Conservation (phyloP, 257 asterid species). For the Voacanga thouarsii region DNA sequence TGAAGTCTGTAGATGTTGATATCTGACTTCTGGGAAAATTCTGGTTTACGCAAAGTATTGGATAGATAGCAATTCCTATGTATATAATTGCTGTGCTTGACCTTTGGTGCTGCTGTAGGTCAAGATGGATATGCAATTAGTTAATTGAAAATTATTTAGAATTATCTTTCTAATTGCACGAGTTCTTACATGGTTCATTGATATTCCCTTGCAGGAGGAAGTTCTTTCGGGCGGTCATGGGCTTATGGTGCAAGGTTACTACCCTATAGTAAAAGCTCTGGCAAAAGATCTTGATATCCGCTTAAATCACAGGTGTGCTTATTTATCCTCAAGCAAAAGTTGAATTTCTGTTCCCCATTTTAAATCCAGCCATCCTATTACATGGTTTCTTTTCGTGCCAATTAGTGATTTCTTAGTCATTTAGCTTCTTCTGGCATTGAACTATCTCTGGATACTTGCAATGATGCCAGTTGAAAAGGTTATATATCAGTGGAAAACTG, state of each 20-base stretch:
- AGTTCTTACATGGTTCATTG: constrained; percentile 8
- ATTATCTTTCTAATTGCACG: not conserved
- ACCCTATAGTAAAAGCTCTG: constrained; percentile 72
- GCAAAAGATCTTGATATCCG: constrained; percentile 79
- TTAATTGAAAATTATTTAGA: not conserved
- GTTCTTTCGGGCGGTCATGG: constrained; percentile 99
- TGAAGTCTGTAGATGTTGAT: not conserved
- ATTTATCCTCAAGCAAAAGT: not conserved
- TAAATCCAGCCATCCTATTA: constrained; percentile 1
- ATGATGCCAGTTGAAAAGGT: not conserved
- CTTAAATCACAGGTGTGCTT: constrained; percentile 73
- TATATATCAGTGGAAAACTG: not conserved
- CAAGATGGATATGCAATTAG: not conserved
- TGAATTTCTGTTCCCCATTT: not conserved
- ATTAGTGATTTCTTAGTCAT: not conserved
- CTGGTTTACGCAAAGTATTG: not conserved
- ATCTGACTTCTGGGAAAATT: not conserved
- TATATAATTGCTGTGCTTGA: not conserved
- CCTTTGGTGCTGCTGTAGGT: not conserved
- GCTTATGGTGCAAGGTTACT: constrained; percentile 96
- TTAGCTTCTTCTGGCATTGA: not conserved
- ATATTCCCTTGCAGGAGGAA: constrained; percentile 58
- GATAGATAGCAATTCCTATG: not conserved
- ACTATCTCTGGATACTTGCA: not conserved
- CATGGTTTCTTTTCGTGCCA: not conserved